These are phyloP conservation scores for Garcia nutans DNA, from an alignment of 345 rosid genomes.

Conservation along the genomic window DNA sequence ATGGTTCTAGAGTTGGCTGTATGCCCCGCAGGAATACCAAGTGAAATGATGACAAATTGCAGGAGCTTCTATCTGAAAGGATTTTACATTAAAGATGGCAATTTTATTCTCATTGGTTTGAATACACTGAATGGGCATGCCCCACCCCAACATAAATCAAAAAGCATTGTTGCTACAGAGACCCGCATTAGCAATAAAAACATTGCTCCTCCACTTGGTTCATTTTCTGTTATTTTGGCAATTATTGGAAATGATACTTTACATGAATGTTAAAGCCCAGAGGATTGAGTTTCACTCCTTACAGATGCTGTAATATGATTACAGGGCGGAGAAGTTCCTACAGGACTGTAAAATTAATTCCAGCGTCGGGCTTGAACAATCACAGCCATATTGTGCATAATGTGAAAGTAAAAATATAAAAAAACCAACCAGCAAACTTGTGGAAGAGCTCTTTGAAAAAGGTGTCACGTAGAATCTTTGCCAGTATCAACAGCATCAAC, in stretches of 20 bases:
- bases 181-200: neutral
- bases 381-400: neutral
- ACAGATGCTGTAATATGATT: too few relatives aligned
- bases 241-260: too few relatives aligned
- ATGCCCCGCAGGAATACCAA: too few relatives aligned
- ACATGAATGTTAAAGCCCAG: too few relatives aligned
- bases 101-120: too few relatives aligned
- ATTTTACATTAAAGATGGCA: too few relatives aligned
- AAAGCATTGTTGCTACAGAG: neutral
- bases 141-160: neutral
- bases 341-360: neutral
- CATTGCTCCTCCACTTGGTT: neutral
- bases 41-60: too few relatives aligned
- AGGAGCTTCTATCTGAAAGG: too few relatives aligned
- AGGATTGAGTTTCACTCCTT: too few relatives aligned
- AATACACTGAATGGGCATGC: too few relatives aligned
- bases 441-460: neutral
- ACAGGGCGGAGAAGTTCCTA: neutral
- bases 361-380: neutral
- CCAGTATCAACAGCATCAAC: constrained; percentile 15
- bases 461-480: neutral
- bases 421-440: neutral
- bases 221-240: neutral
- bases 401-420: neutral
- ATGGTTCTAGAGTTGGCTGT: too few relatives aligned